Evolutionary conservation across 257 asterid genomes (phyloP), one percentile per base, ranked within the genome.

Genomic region (Primulina tabacum): DNA sequence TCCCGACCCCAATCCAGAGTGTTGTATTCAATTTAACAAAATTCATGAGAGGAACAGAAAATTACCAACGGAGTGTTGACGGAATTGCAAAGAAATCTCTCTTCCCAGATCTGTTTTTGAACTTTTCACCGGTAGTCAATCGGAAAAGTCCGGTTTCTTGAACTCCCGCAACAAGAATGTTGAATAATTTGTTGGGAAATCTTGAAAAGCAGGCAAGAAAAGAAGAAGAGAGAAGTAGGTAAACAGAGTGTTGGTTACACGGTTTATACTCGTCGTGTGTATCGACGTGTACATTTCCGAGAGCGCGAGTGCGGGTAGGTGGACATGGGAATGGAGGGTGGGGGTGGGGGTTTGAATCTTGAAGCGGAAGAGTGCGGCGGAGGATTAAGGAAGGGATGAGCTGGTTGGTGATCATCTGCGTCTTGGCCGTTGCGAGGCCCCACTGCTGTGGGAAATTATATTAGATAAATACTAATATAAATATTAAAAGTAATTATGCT

Each of bases 191-290:
- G 43, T 6, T 9, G 32, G 7, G 20, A 64, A 57, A 57, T 70
- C 56, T 66, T 57, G 73, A 55, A 26, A 40, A 33, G 14, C 57
- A 11, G 76, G 74, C 37, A 60, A 64, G 73, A 74, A 43, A 43
- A 14, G 55, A 37, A 78, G 53, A 43, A 5, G 7, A 53, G 63
- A 28, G 64, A 43, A 77, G 82, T 85, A 70, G 88, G 80, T 84
- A 77, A 75, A 79, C 73, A 70, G 80, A 80, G 71, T 65, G 84
- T 71, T 56, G 82, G 77, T 9, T 33, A 71, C 76, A 73, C 77
- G 82, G 69, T 80, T 81, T 72, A 69, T 75, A 60, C 67, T 8
- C 63, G 37, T 35, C 72, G 28, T 43, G 64, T n/a, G 50, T 37
- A 28, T 21, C 29, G 6, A 8, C 8, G 70, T 14, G 33, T 0